Conservation (phyloP, 2,329 filamentous ascomycete species). For the Fusarium sp. region DNA sequence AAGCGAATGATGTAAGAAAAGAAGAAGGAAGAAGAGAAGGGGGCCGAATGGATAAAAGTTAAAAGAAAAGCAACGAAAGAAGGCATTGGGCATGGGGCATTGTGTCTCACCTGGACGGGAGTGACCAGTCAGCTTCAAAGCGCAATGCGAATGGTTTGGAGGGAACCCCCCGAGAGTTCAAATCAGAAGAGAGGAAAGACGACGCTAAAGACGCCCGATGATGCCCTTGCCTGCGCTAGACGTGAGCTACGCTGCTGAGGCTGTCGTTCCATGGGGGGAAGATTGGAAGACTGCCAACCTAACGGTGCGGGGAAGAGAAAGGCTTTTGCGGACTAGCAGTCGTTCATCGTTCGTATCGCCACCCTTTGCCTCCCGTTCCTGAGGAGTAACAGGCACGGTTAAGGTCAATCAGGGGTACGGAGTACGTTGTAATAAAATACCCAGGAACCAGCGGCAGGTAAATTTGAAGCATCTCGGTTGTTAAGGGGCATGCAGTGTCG, state of each 20-base stretch:
- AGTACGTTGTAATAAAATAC: not conserved
- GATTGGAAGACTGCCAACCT: not conserved
- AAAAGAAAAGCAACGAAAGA: too few relatives aligned
- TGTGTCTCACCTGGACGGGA: slow-evolving; percentile 12
- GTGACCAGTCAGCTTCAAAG: slow-evolving; percentile 9
- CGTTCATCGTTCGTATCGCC: too few relatives aligned
- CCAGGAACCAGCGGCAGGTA: not conserved
- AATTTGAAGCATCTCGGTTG: not conserved
- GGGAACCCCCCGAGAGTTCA: not conserved
- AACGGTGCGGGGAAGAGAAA: not conserved
- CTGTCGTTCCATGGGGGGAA: not conserved
- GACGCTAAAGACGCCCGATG: slow-evolving; percentile 7
- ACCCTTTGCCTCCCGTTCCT: too few relatives aligned
- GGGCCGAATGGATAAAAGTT: not conserved
- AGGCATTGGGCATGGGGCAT: not conserved
- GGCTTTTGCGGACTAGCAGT: not conserved
- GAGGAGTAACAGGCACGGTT: too few relatives aligned
- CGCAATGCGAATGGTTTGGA: not conserved
- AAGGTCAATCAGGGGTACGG: too few relatives aligned
- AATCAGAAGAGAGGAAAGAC: not conserved
- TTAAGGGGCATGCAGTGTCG: not conserved
- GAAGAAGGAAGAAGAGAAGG: slow-evolving; percentile 4
- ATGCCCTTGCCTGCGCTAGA: not conserved
- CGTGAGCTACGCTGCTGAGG: not conserved
- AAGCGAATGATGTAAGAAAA: not conserved